Conservation (phyloP, 352 stramenopile genomes). For the Peronospora belbahrii region DNA sequence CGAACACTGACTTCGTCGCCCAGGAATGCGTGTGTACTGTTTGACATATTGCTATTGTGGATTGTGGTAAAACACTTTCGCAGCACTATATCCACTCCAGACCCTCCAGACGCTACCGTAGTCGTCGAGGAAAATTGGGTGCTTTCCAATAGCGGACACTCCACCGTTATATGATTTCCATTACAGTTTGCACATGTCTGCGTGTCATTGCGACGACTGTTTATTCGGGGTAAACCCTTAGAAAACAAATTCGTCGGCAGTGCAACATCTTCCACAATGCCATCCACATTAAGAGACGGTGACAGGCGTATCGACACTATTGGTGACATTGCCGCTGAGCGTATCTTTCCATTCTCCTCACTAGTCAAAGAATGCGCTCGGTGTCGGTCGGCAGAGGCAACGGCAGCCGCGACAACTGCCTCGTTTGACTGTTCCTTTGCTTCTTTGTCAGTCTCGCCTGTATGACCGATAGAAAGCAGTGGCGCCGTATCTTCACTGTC, state of each 20-base stretch:
- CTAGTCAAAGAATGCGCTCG: conserved; percentile 38
- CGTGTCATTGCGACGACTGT: conserved; percentile 56
- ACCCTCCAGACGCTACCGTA: conserved; percentile 1
- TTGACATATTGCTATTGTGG: conserved; percentile 79
- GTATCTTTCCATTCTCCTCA: conserved; percentile 18
- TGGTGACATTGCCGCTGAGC: conserved; percentile 14
- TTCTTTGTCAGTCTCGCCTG: conserved; percentile 25
- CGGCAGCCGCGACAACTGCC: conserved; percentile 34
- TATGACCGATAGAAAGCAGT: conserved; percentile 1
- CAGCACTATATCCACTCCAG: conserved; percentile 61
- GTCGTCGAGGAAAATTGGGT: conserved; percentile 23
- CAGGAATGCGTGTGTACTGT: conserved; percentile 79
- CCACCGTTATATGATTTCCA: conserved; percentile 76
- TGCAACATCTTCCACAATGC: conserved; percentile 12
- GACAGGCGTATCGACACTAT: conserved; percentile 19
- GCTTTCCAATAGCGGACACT: conserved; percentile 63
- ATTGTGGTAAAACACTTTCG: conserved; percentile 83
- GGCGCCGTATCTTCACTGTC: conserved; percentile 21
- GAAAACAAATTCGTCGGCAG: conserved; percentile 31
- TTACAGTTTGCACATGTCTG: conserved; percentile 67
- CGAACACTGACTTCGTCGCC: conserved; percentile 82
- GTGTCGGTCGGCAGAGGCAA: conserved; percentile 32
- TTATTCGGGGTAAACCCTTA: conserved; percentile 32
- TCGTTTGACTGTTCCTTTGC: conserved; percentile 29
- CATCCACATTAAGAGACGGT: conserved; percentile 5